phyloP scores from a whole-genome alignment of 352 stramenopile species.

The Pythium myriotylum region DNA sequence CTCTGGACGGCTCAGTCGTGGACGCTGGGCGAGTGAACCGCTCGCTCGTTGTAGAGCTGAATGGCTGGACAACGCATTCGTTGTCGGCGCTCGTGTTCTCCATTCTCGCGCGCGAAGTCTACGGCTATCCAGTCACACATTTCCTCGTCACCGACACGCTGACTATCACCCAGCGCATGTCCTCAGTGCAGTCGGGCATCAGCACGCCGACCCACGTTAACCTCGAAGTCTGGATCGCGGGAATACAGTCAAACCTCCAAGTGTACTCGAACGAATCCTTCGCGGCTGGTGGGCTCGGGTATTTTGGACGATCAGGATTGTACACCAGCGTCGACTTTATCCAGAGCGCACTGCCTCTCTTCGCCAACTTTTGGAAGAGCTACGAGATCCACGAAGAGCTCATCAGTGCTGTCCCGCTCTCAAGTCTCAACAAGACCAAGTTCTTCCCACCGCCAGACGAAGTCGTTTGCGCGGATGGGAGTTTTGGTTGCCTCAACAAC shows the following conservation, averaged over 20 bases:
- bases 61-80: conserved; percentile 48
- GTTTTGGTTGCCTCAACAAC: conserved; percentile 45
- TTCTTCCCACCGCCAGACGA: conserved; percentile 36
- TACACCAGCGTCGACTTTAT: conserved; percentile 54
- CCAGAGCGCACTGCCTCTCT: conserved; percentile 22
- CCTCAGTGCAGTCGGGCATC: conserved; percentile 28
- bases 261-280: conserved; percentile 63
- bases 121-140: conserved; percentile 32
- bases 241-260: conserved; percentile 32
- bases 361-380: conserved; percentile 51
- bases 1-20: conserved; percentile 10
- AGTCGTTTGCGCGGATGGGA: conserved; percentile 33
- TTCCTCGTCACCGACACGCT: conserved; percentile 21
- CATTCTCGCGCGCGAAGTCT: conserved; percentile 51
- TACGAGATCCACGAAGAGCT: conserved; percentile 45
- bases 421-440: conserved; percentile 31
- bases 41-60: conserved; percentile 37
- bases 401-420: conserved; percentile 34
- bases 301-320: conserved; percentile 44
- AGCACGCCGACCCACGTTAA: conserved; percentile 65
- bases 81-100: conserved; percentile 40
- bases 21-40: conserved; percentile 25
- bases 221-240: conserved; percentile 51
- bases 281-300: conserved; percentile 34
- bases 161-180: conserved; percentile 36